phyloP scores from a whole-genome alignment of 2,329 filamentous ascomycete genomes.

The Fusarium hostae region DNA sequence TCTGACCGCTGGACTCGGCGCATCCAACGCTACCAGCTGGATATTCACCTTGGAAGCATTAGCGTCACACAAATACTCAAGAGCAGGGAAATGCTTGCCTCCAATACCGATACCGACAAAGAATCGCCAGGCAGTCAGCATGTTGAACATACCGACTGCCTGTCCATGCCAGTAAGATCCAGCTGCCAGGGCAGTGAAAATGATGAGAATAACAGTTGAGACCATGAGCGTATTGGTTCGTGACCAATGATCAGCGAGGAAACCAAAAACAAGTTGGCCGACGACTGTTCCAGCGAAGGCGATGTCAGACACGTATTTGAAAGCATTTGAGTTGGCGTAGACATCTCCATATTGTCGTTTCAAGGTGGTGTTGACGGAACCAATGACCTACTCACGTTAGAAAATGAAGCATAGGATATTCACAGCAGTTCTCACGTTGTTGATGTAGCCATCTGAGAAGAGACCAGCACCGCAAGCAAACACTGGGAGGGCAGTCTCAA shows the following conservation, averaged over 20 bases:
- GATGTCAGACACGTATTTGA: slow-evolving; percentile 81
- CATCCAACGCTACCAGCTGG: slow-evolving; percentile 85
- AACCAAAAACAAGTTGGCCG: slow-evolving; percentile 84
- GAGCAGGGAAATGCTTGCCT: slow-evolving; percentile 50
- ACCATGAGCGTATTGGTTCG: slow-evolving; percentile 83
- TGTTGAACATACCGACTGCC: slow-evolving; percentile 76
- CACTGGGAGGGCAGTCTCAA: slow-evolving; percentile 65
- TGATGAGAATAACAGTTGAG: slow-evolving; percentile 83
- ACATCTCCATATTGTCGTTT: slow-evolving; percentile 71
- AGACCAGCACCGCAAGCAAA: slow-evolving; percentile 90
- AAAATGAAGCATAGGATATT: neutral
- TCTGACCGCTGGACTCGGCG: slow-evolving; percentile 84
- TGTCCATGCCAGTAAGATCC: slow-evolving; percentile 81
- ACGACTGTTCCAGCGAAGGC: slow-evolving; percentile 88
- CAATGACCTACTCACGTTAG: slow-evolving; percentile 73
- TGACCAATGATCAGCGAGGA: slow-evolving; percentile 84
- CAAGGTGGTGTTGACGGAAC: slow-evolving; percentile 85
- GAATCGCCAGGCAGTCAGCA: slow-evolving; percentile 84
- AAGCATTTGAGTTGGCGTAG: slow-evolving; percentile 76
- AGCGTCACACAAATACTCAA: neutral
- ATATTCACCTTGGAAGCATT: slow-evolving; percentile 65
- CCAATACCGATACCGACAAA: slow-evolving; percentile 85
- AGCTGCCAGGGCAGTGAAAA: slow-evolving; percentile 84
- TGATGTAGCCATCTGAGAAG: slow-evolving; percentile 92
- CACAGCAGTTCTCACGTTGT: slow-evolving; percentile 68